Percentiles rank a stretch among this genome's conserved stretches.
Evolutionary conservation across 148 eudicot genomes (phyloP).

Genomic region (Rhododendron mucronatum): DNA sequence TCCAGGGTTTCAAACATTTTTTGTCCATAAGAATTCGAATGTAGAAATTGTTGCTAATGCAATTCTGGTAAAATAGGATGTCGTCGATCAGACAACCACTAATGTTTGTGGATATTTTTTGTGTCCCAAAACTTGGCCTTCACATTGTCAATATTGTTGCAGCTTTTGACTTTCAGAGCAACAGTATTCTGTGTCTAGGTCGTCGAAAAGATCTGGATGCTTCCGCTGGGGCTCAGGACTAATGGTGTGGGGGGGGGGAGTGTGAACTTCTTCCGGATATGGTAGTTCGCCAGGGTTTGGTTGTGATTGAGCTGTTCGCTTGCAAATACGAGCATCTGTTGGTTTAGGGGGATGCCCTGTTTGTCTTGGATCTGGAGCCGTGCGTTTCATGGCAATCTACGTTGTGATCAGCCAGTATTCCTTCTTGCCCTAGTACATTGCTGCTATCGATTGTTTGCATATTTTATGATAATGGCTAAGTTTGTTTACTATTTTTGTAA

Average conservation of each 20-base stretch:
- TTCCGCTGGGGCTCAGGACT: too few relatives aligned
- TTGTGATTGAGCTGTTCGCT: too few relatives aligned
- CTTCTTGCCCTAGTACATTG: slow-evolving; percentile 53
- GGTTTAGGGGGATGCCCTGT: slow-evolving; percentile 49
- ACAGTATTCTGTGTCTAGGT: too few relatives aligned
- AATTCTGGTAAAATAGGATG: slow-evolving; percentile 78
- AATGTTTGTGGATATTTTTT: slow-evolving; percentile 69
- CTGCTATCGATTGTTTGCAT: slow-evolving; percentile 90
- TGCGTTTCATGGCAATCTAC: slow-evolving; percentile 58
- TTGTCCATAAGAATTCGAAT: slow-evolving; percentile 74
- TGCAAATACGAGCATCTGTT: too few relatives aligned
- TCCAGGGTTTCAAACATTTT: slow-evolving; percentile 9
- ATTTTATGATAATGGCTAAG: slow-evolving; percentile 83
- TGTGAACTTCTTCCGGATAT: slow-evolving; percentile 8
- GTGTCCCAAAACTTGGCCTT: too few relatives aligned
- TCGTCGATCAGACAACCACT: slow-evolving; percentile 83
- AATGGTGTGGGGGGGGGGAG: too few relatives aligned
- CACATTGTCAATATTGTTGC: too few relatives aligned
- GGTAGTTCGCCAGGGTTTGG: too few relatives aligned
- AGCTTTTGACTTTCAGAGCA: too few relatives aligned
- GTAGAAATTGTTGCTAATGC: slow-evolving; percentile 81
- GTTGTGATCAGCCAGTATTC: slow-evolving; percentile 68
- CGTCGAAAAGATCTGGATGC: too few relatives aligned
- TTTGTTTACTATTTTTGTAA: slow-evolving; percentile 66
- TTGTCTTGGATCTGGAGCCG: slow-evolving; percentile 48